These are phyloP conservation scores for Vittaforma corneae DNA, from an alignment of 371 early-diverging fungal species.

Conservation along the genomic window DNA sequence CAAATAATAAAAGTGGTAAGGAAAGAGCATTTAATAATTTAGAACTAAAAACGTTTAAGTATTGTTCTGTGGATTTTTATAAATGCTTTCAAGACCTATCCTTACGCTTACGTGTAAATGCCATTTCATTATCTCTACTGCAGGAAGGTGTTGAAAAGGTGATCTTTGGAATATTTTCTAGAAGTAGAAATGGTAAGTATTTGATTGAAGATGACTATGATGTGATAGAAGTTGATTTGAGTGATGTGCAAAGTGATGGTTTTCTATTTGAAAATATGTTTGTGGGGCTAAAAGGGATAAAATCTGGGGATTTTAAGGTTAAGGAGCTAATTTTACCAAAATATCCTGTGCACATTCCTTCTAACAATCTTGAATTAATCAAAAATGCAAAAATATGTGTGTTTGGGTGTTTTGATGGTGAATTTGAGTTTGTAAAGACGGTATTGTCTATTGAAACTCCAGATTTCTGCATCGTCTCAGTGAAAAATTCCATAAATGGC, in stretches of 20 bases:
- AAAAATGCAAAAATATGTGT: conserved; percentile 9
- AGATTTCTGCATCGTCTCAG: conserved; percentile 10
- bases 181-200: conserved; percentile 14
- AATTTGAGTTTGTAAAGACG: neutral
- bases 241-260: conserved; percentile 11
- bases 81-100: conserved; percentile 6
- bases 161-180: conserved; percentile 43
- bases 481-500: neutral
- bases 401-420: conserved; percentile 8
- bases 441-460: neutral
- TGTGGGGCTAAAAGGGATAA: conserved; percentile 20
- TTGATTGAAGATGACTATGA: conserved; percentile 43
- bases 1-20: no score
- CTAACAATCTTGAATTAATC: neutral
- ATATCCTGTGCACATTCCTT: neutral
- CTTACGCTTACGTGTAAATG: neutral
- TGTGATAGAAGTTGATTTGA: conserved; percentile 26
- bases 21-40: conserved; percentile 4
- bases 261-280: conserved; percentile 43
- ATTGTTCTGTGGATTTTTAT: neutral
- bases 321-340: conserved; percentile 16
- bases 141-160: neutral
- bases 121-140: conserved; percentile 19
- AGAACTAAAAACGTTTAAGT: conserved; percentile 10
- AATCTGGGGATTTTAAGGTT: conserved; percentile 8